Evolutionary conservation across 169 alveolate genomes (phyloP), one percentile per base, ranked within the genome.

Genomic region (Eimeria maxima): DNA sequence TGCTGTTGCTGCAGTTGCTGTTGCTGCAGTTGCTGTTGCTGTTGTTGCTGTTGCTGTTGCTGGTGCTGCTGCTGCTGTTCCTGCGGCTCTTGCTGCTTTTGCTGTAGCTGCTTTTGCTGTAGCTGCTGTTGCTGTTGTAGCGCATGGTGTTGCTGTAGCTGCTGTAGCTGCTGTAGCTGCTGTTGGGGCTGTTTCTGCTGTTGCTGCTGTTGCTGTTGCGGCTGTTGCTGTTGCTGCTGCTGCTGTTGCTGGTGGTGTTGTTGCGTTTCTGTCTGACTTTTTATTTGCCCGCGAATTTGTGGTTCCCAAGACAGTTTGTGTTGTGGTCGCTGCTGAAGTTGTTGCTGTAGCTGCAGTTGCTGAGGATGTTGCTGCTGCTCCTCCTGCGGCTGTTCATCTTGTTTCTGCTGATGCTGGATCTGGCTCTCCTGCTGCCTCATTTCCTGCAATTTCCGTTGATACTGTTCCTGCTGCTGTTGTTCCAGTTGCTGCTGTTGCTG

Each of bases 331-430:
- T 27, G 47, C n/a, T 11, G 87, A 14, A 29, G n/a, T n/a, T 76
- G 57, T 38, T 76, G 87, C 87, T 33, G 87, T 60, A 33, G 33
- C 87, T 76, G 18, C 87, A 11, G n/a, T 11, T 50, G 57, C 57
- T 50, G 57, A 50, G n/a, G n/a, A n/a, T n/a, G n/a, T n/a, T 33
- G 87, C 63, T 13, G 20, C 60, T 45, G 42, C 7, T 76, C 16
- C 60, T 76, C 63, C 1, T 76, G 20, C 29, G 11, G 53, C 47
- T 10, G 45, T 73, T 47, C 38, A 22, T 20, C 67, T 45, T 53
- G 47, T 22, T 29, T 3, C 18, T 47, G 8, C 47, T 81, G 90
- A 45, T 38, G 71, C 73, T 27, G 71, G 47, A 24, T 18, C n/a
- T 47, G 90, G 24, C 11, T 71, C 33, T 38, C 24, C 67, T 57